Percentiles rank a stretch among this genome's conserved stretches.
Conservation (phyloP, 805 yeast genomes). For the Saccharomycodes ludwigii region DNA sequence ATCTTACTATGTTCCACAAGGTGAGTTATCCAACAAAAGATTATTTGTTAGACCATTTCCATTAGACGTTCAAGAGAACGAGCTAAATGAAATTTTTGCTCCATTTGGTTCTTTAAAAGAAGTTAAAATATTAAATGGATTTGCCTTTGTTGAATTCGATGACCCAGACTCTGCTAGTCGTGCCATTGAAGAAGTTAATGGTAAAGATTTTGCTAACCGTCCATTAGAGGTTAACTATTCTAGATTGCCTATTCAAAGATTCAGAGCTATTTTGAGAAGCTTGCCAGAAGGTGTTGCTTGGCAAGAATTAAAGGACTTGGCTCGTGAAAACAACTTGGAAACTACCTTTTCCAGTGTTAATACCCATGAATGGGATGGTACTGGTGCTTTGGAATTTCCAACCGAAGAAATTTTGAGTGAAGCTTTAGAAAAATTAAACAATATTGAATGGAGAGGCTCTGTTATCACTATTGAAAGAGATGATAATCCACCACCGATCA, state of each 20-base stretch:
- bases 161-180: constrained; percentile 54
- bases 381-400: constrained; percentile 35
- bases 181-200: constrained; percentile 71
- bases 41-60: constrained; percentile 55
- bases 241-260: constrained; percentile 49
- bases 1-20: no score
- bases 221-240: constrained; percentile 33
- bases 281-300: constrained; percentile 70
- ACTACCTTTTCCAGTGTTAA: constrained; percentile 47
- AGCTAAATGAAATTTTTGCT: constrained; percentile 56
- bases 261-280: constrained; percentile 55
- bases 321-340: constrained; percentile 58
- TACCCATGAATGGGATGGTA: constrained; percentile 33
- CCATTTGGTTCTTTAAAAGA: constrained; percentile 57
- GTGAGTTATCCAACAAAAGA: no score
- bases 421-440: constrained; percentile 65
- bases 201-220: constrained; percentile 49
- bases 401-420: constrained; percentile 63
- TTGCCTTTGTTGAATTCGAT: constrained; percentile 81
- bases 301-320: constrained; percentile 87
- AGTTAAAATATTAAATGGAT: constrained; percentile 65
- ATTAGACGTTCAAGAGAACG: constrained; percentile 40
- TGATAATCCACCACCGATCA: constrained; percentile 37
- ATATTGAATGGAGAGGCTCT: constrained; percentile 57
- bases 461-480: constrained; percentile 71